Percentiles rank a stretch among this genome's conserved stretches.
Evolutionary conservation across 1,284 basidiomycete species (phyloP).

Genomic region (Sutorius eximius): DNA sequence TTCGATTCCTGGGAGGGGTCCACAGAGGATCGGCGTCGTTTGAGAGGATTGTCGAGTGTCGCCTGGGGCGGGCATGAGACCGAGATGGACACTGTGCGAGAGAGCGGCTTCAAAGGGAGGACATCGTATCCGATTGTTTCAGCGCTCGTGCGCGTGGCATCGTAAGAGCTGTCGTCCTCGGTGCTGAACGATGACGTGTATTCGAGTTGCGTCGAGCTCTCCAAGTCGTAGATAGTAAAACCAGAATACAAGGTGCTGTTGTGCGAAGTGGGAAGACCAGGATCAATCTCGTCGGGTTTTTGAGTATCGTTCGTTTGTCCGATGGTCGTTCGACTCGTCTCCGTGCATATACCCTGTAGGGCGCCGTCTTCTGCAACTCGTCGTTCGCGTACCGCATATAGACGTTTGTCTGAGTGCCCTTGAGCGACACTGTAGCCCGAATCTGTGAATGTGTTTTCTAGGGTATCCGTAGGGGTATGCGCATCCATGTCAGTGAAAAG

Average conservation of each 20-base stretch:
- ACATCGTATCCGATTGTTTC: neutral
- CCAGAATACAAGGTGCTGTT: neutral
- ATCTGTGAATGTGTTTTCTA: neutral
- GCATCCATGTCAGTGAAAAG: neutral
- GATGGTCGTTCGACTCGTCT: neutral
- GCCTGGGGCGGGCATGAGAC: neutral
- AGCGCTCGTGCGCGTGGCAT: neutral
- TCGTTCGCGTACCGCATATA: neutral
- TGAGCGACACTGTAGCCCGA: neutral
- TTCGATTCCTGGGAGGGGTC: conserved; percentile 10
- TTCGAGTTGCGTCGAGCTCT: neutral
- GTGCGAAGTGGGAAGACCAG: neutral
- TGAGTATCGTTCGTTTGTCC: neutral
- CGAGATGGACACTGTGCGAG: neutral
- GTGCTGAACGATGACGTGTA: neutral
- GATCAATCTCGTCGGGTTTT: neutral
- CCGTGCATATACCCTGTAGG: conserved; percentile 18
- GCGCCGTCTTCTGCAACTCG: neutral
- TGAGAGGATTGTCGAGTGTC: conserved; percentile 4
- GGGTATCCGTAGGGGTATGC: neutral
- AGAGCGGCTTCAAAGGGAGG: neutral
- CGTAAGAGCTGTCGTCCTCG: neutral
- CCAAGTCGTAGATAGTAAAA: neutral
- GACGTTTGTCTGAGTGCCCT: neutral
- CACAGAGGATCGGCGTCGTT: conserved; percentile 19